Evolutionary conservation across 1,284 basidiomycete species (phyloP), one percentile per base, ranked within the genome.

Genomic region (Phlebopus sp.): DNA sequence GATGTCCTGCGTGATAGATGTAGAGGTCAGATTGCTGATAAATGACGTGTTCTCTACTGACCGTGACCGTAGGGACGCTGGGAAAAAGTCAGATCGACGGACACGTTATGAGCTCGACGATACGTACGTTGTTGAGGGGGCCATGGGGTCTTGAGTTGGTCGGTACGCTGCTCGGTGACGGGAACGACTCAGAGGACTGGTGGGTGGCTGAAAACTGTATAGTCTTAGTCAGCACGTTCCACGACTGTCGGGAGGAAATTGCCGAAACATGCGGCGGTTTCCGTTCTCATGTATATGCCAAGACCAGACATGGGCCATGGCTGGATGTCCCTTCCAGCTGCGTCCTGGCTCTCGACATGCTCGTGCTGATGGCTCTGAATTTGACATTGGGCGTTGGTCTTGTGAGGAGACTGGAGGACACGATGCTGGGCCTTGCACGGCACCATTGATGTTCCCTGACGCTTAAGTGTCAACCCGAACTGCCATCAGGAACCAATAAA

Each of bases 1-100:
- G 69, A 95, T 82, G 67, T 83, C 80, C 89, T 91, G 65, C 46
- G 39, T 37, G 34, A 44, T 42, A 56, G 57, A 51, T 64, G 55
- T 42, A 51, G 54, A 27, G 46, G 39, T 65, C 31, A 72, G 44
- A 57, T 62, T 41, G 45, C 55, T 54, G n/a, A 17, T 31, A 25
- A 46, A 18, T 46, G 56, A 52, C 54, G 32, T 46, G 41, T 36
- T 42, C 48, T 42, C 18, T 23, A 72, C 83, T 73, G 56, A 87
- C 84, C 74, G 83, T 75, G 73, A 84, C 82, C 66, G 76, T 82
- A 65, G 84, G 82, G 64, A 84, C 81, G 59, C 82, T 86, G 49
- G 23, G 44, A 49, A 49, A 23, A 27, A 5, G 27, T 64, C 56
- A 63, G 59, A 29, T 37, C 7, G 19, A 38, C 11, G 14, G 7